phyloP scores from a whole-genome alignment of 2,329 filamentous ascomycete species.

The Cordyceps pruinosa region DNA sequence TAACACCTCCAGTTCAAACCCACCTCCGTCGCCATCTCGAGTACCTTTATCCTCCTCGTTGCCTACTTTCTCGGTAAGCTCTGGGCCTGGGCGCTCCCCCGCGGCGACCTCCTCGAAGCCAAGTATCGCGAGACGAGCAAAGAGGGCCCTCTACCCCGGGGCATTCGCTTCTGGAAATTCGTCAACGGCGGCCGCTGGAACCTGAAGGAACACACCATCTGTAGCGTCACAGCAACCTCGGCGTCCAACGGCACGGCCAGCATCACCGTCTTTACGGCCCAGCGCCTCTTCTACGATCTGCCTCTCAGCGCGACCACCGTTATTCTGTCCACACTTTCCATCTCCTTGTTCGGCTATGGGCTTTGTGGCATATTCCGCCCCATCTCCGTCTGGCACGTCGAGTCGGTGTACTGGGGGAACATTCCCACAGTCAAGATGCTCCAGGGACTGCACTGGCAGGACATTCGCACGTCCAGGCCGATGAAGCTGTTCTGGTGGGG shows the following conservation, averaged over 20 bases:
- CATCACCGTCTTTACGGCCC: conserved; percentile 38
- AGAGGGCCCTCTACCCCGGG: conserved; percentile 34
- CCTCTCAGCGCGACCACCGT: conserved; percentile 39
- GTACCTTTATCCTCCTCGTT: conserved; percentile 51
- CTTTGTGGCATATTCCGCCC: conserved; percentile 47
- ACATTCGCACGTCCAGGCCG: conserved; percentile 42
- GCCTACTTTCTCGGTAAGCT: conserved; percentile 48
- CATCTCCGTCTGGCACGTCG: conserved; percentile 47
- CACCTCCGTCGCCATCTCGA: conserved; percentile 38
- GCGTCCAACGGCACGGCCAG: conserved; percentile 42
- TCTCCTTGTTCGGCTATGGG: conserved; percentile 49
- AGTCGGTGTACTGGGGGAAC: conserved; percentile 49
- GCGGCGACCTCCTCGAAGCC: conserved; percentile 42
- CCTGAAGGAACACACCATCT: conserved; percentile 50
- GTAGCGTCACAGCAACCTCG: conserved; percentile 46
- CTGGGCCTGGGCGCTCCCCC: conserved; percentile 41
- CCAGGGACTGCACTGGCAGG: conserved; percentile 48
- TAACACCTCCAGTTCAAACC: conserved; percentile 41
- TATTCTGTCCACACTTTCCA: conserved; percentile 43
- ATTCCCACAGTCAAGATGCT: conserved; percentile 47
- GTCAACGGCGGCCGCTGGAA: conserved; percentile 46
- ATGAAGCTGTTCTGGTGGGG: conserved; percentile 46
- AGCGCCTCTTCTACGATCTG: conserved; percentile 45
- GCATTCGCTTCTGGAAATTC: conserved; percentile 35
- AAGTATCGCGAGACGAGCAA: conserved; percentile 38